A percentile compares a stretch with the other conserved stretches of the same genome.
phyloP scores from a whole-genome alignment of 108 stramenopile genomes.

The Chaetoceros muelleri region DNA sequence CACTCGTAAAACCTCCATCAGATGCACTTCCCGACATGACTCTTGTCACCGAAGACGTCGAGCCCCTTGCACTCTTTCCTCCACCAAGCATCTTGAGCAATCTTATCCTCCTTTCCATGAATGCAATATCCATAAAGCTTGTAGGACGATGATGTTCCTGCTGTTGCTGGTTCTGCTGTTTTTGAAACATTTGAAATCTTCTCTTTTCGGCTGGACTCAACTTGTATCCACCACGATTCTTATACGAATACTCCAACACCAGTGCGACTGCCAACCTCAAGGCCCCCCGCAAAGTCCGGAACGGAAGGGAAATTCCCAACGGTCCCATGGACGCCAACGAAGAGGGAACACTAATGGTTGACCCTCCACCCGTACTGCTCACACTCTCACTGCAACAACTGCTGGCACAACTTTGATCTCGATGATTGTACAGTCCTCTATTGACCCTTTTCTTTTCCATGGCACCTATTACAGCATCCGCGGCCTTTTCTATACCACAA shows the following conservation, averaged over 20 bases:
- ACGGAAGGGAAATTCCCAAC: background rate
- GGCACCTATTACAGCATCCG: background rate
- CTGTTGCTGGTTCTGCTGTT: background rate
- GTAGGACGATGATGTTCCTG: background rate
- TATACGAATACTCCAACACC: constrained; percentile 35
- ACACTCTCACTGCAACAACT: constrained; percentile 1
- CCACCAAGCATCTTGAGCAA: constrained; percentile 1
- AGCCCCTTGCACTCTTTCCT: background rate
- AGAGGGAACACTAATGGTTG: background rate
- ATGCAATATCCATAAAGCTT: background rate
- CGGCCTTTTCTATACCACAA: background rate
- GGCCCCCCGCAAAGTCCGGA: constrained; percentile 25
- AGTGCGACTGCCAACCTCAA: constrained; percentile 27
- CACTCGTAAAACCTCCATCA: constrained; percentile 1
- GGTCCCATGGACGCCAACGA: background rate
- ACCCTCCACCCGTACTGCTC: background rate
- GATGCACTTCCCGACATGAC: background rate
- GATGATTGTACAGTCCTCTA: background rate
- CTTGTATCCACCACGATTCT: constrained; percentile 31
- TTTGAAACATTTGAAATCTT: background rate
- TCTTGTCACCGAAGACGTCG: constrained; percentile 1
- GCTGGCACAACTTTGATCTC: background rate
- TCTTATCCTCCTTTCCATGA: background rate
- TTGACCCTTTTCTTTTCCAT: constrained; percentile 1
- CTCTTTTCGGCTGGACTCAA: constrained; percentile 30